Evolutionary conservation across 208 protist genomes (phyloP).

Genomic region (Crithidia fasciculata): DNA sequence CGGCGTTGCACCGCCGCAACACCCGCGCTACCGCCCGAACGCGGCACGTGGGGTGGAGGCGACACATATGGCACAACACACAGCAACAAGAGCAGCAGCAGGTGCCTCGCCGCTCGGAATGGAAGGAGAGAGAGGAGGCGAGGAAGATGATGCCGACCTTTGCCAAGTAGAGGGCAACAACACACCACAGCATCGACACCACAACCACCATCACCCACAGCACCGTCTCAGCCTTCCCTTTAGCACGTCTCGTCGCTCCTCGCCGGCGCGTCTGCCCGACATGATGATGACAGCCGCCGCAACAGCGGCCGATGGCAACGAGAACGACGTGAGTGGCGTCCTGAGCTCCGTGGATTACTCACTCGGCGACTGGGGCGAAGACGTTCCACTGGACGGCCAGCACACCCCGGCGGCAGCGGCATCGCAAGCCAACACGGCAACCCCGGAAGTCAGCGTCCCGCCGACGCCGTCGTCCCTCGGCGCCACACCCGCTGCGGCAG

Average conservation of each 20-base stretch:
- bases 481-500: neutral
- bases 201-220: neutral
- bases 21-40: constrained; percentile 19
- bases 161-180: no score
- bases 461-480: no score
- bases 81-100: neutral
- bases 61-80: no score
- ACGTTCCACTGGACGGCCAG: neutral
- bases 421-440: neutral
- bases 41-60: neutral
- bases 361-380: constrained; percentile 17
- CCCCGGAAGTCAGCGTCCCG: neutral
- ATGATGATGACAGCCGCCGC: neutral
- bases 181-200: neutral
- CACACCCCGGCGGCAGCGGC: neutral
- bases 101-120: neutral
- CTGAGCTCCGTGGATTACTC: constrained; percentile 22
- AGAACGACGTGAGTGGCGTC: neutral
- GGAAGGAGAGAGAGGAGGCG: neutral
- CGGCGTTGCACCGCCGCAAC: constrained; percentile 17
- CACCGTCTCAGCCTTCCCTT: neutral
- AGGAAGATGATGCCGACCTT: neutral
- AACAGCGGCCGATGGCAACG: neutral
- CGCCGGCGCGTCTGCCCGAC: neutral
- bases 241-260: neutral